phyloP scores from a whole-genome alignment of 176 grass and related monocot species.

The Juncus effusus region DNA sequence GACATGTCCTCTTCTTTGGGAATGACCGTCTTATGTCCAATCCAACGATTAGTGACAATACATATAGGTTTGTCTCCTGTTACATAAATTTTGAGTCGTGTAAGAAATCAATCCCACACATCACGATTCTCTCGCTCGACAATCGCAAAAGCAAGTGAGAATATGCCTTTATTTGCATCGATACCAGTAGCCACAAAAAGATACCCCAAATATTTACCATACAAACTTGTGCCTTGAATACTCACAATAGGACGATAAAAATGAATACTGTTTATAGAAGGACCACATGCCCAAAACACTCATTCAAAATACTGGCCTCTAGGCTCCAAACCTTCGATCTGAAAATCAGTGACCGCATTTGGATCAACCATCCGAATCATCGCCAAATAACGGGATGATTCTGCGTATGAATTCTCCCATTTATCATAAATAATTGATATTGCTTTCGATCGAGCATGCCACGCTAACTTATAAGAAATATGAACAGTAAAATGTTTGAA shows the following conservation, averaged over 20 bases:
- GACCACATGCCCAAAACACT: constrained; percentile 24
- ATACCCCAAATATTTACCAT: constrained; percentile 12
- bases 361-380: constrained; percentile 10
- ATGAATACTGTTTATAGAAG: not conserved
- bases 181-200: constrained; percentile 16
- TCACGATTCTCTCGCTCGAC: constrained; percentile 2
- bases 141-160: not conserved
- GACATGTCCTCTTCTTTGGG: too few relatives aligned
- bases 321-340: too few relatives aligned
- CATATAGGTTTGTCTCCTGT: not conserved
- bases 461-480: constrained; percentile 6
- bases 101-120: constrained; percentile 21
- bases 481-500: not conserved
- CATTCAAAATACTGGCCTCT: not conserved
- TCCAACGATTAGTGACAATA: not conserved
- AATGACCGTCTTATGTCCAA: too few relatives aligned
- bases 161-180: not conserved
- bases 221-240: constrained; percentile 10
- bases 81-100: not conserved
- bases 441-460: not conserved
- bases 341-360: not conserved
- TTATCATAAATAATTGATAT: constrained; percentile 19
- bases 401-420: constrained; percentile 13
- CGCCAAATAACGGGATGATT: not conserved
- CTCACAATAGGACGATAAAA: not conserved